phyloP scores from a whole-genome alignment of 2,329 filamentous ascomycete species.

The Aspergillus japonicus region DNA sequence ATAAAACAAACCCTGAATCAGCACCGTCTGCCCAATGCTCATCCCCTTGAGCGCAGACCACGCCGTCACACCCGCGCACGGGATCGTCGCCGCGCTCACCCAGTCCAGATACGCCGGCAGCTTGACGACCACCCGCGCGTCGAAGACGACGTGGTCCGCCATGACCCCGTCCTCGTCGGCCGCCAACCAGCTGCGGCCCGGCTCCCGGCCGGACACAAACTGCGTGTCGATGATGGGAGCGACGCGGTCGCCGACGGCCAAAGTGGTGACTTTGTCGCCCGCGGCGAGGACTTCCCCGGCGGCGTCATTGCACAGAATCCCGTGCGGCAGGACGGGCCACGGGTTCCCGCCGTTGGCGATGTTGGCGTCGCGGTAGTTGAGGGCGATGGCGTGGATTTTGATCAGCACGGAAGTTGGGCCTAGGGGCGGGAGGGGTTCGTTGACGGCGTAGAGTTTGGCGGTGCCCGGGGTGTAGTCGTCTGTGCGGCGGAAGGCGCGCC shows the following conservation, averaged over 20 bases:
- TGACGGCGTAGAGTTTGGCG: conserved; percentile 36
- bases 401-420: conserved; percentile 27
- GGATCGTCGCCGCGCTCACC: conserved; percentile 38
- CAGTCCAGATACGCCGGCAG: conserved; percentile 41
- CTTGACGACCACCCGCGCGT: conserved; percentile 38
- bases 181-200: conserved; percentile 44
- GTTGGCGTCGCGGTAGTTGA: conserved; percentile 29
- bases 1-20: conserved; percentile 52
- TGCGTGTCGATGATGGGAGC: conserved; percentile 42
- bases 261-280: conserved; percentile 34
- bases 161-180: conserved; percentile 47
- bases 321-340: conserved; percentile 36
- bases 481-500: conserved; percentile 34
- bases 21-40: conserved; percentile 40
- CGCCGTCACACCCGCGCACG: conserved; percentile 48
- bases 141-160: conserved; percentile 44
- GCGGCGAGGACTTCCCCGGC: conserved; percentile 43
- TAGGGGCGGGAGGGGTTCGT: conserved; percentile 34
- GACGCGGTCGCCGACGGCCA: conserved; percentile 40
- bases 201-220: conserved; percentile 41
- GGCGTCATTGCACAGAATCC: conserved; percentile 43
- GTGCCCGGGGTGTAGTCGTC: conserved; percentile 33
- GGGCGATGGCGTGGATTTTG: conserved; percentile 23
- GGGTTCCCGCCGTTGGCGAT: conserved; percentile 39
- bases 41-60: conserved; percentile 46